phyloP scores from a whole-genome alignment of 139 green algal genomes.

The Chlorella sp. region DNA sequence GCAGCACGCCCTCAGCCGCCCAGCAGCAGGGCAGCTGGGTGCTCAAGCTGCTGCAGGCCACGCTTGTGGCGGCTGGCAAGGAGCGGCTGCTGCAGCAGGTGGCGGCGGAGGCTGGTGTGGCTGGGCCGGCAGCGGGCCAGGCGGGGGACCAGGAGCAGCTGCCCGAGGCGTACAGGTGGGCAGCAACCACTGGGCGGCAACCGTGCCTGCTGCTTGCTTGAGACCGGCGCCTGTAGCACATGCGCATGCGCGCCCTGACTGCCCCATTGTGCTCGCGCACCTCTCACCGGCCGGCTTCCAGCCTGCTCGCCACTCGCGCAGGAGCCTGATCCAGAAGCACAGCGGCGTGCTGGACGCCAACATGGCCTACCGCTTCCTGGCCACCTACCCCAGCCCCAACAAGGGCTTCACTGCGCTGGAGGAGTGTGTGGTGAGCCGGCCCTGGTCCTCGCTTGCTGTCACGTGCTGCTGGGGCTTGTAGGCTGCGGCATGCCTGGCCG shows the following conservation, averaged over 20 bases:
- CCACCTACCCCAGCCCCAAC: constrained; percentile 3
- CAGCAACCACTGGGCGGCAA: neutral
- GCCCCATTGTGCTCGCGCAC: too few relatives aligned
- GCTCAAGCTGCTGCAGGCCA: constrained; percentile 8
- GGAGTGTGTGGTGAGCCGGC: constrained; percentile 16
- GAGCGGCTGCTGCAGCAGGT: neutral
- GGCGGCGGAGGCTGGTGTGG: neutral
- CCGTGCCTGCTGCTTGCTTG: neutral
- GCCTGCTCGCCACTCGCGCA: neutral
- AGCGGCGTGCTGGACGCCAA: constrained; percentile 10
- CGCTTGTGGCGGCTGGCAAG: neutral
- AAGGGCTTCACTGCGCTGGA: constrained; percentile 26
- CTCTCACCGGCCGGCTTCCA: too few relatives aligned
- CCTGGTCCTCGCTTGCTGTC: too few relatives aligned
- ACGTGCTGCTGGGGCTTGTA: neutral
- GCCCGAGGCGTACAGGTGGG: constrained; percentile 1
- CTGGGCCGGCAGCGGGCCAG: neutral
- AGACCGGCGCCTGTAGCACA: too few relatives aligned
- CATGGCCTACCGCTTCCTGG: constrained; percentile 32
- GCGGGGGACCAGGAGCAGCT: neutral
- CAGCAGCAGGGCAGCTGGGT: neutral
- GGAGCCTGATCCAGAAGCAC: constrained; percentile 10
- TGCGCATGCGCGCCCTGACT: too few relatives aligned
- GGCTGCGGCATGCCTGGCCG: too few relatives aligned
- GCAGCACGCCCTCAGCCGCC: neutral